Evolutionary conservation across 495 filamentous ascomycete genomes (phyloP).

Genomic region (Penicillium coprophilum): DNA sequence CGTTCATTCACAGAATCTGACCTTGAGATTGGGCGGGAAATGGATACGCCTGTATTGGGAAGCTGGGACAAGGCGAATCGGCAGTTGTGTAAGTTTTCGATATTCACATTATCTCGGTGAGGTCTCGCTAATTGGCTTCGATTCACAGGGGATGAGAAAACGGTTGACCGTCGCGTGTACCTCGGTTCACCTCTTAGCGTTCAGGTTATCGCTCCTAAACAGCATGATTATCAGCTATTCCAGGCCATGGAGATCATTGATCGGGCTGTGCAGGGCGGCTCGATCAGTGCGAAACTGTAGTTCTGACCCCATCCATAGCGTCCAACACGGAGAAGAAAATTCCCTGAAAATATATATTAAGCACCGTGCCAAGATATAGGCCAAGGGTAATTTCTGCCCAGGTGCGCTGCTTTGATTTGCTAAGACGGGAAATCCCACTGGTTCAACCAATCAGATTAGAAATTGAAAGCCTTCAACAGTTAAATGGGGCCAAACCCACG

Average conservation of each 20-base stretch:
- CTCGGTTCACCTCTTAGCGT: slow-evolving; percentile 55
- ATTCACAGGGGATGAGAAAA: slow-evolving; percentile 48
- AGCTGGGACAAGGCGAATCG: slow-evolving; percentile 64
- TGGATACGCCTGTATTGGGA: slow-evolving; percentile 42
- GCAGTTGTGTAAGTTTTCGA: slow-evolving; percentile 53
- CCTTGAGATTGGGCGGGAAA: slow-evolving; percentile 45
- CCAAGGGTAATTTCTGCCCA: neutral
- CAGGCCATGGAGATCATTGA: slow-evolving; percentile 57
- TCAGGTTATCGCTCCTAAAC: slow-evolving; percentile 60
- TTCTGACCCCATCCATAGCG: slow-evolving; percentile 2
- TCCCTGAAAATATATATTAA: neutral
- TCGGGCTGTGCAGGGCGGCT: slow-evolving; percentile 30
- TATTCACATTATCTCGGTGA: neutral
- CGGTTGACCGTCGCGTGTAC: slow-evolving; percentile 55
- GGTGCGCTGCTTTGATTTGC: neutral
- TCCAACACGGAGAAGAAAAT: too few species aligned
- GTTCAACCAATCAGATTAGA: neutral
- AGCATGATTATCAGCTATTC: slow-evolving; percentile 57
- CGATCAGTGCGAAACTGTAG: slow-evolving; percentile 24
- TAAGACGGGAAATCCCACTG: neutral
- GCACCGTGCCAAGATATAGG: neutral
- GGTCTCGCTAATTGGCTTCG: slow-evolving; percentile 9
- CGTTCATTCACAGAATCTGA: slow-evolving; percentile 49
- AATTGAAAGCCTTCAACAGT: neutral
- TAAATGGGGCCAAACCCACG: neutral